Evolutionary conservation across 305 asterid genomes (phyloP).

Genomic region (Salvia sclarea): DNA sequence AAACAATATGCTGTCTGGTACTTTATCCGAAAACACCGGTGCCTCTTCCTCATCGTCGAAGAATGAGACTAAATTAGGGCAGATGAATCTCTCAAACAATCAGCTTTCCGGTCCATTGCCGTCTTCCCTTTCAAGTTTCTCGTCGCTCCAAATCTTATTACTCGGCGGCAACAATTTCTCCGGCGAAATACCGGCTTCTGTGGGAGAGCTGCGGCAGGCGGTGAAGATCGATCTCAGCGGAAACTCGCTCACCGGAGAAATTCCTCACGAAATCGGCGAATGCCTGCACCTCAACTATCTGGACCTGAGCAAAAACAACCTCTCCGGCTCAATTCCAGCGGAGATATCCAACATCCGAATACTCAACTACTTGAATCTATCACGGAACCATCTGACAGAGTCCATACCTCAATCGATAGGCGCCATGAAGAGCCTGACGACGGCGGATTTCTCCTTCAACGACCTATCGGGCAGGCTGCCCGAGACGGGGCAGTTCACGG

Average conservation of each 20-base stretch:
- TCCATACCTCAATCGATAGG: slow-evolving; percentile 67
- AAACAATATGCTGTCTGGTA: slow-evolving; percentile 74
- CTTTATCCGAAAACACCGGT: slow-evolving; percentile 50
- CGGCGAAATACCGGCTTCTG: slow-evolving; percentile 72
- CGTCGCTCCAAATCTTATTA: slow-evolving; percentile 69
- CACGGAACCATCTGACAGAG: slow-evolving; percentile 71
- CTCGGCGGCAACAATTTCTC: slow-evolving; percentile 72
- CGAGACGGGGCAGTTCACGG: slow-evolving; percentile 76
- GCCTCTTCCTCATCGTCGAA: slow-evolving; percentile 33
- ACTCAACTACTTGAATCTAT: slow-evolving; percentile 77
- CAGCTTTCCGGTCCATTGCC: slow-evolving; percentile 72
- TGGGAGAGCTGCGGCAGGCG: slow-evolving; percentile 69
- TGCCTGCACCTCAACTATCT: slow-evolving; percentile 73
- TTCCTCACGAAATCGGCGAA: slow-evolving; percentile 69
- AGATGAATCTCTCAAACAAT: slow-evolving; percentile 80
- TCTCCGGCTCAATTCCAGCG: slow-evolving; percentile 72
- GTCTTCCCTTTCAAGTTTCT: slow-evolving; percentile 58
- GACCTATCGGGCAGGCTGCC: slow-evolving; percentile 82
- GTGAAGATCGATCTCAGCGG: slow-evolving; percentile 73
- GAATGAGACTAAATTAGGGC: slow-evolving; percentile 53
- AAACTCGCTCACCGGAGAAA: slow-evolving; percentile 64
- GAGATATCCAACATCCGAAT: slow-evolving; percentile 64
- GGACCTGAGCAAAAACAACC: slow-evolving; percentile 78
- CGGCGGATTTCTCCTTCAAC: slow-evolving; percentile 92
- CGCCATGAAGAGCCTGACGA: slow-evolving; percentile 83